A percentile compares a stretch with the other conserved stretches of the same genome.
Conservation (phyloP, 139 green algal genomes). For the Chlamydomonas eustigma region DNA sequence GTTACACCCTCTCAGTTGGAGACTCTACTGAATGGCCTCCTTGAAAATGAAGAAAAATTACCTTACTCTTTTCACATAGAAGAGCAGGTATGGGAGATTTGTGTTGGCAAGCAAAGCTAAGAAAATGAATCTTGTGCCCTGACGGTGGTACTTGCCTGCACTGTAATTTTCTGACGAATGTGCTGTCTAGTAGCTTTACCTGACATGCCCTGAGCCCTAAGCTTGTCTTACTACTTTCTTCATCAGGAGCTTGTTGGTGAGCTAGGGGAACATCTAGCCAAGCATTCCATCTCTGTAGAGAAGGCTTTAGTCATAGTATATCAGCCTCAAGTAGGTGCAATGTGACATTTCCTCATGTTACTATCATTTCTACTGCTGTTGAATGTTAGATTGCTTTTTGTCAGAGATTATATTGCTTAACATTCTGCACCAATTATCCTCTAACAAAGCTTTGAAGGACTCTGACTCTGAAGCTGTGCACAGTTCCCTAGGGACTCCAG, state of each 20-base stretch:
- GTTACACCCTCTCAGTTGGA: slow-evolving; percentile 83
- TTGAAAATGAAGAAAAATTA: slow-evolving; percentile 78
- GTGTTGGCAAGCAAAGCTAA: not conserved
- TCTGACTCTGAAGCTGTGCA: too few species aligned
- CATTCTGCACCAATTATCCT: too few species aligned
- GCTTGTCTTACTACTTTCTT: not conserved
- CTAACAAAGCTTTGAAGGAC: too few species aligned
- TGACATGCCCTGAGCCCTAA: not conserved
- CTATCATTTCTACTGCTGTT: too few species aligned
- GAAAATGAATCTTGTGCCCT: not conserved
- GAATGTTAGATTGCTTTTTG: too few species aligned
- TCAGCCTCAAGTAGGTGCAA: slow-evolving; percentile 58
- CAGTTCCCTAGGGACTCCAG: too few species aligned
- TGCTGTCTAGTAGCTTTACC: too few species aligned
- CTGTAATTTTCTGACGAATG: too few species aligned
- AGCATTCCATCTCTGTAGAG: slow-evolving; percentile 81
- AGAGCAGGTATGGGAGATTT: slow-evolving; percentile 41
- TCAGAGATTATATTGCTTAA: too few species aligned
- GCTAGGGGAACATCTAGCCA: slow-evolving; percentile 67
- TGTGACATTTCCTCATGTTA: slow-evolving; percentile 2
- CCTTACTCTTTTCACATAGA: slow-evolving; percentile 93
- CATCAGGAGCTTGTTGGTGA: slow-evolving; percentile 63
- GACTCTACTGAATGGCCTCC: slow-evolving; percentile 81
- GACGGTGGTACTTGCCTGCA: not conserved
- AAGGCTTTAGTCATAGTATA: slow-evolving; percentile 81